Evolutionary conservation across 139 green algal genomes (phyloP).

Genomic region (Closterium sp.): DNA sequence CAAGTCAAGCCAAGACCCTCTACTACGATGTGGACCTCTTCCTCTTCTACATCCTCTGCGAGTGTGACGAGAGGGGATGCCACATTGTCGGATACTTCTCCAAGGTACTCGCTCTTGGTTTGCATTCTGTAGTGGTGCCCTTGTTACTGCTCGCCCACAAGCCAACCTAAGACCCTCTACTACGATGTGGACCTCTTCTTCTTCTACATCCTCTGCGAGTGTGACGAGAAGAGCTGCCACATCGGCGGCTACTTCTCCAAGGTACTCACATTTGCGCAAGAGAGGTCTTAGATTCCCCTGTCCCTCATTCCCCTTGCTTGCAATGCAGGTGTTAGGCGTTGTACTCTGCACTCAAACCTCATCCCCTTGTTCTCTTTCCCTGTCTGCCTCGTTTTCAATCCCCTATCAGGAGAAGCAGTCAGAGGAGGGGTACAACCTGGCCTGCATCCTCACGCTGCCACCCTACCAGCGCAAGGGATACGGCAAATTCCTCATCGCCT

Average conservation of each 20-base stretch:
- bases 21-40: slow-evolving; percentile 99
- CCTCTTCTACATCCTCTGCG: slow-evolving; percentile 68
- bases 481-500: slow-evolving; percentile 97
- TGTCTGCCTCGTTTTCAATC: no score
- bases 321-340: background rate
- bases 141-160: no score
- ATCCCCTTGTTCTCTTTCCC: no score
- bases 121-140: no score
- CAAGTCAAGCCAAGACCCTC: slow-evolving; percentile 88
- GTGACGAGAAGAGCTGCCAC: slow-evolving; percentile 87
- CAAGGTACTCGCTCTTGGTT: slow-evolving; percentile 51
- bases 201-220: slow-evolving; percentile 68
- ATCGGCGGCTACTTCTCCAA: slow-evolving; percentile 73
- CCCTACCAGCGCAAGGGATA: slow-evolving; percentile 98
- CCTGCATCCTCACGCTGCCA: slow-evolving; percentile 97
- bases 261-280: no score
- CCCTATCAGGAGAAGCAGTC: slow-evolving; percentile 57
- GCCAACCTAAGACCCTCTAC: slow-evolving; percentile 95
- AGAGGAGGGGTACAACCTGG: slow-evolving; percentile 91
- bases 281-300: no score
- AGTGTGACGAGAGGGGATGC: slow-evolving; percentile 86
- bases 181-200: slow-evolving; percentile 99
- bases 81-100: slow-evolving; percentile 77
- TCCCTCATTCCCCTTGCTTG: no score
- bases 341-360: no score